These are phyloP conservation scores for Suillus plorans DNA, from an alignment of 768 basidiomycete genomes.

Conservation along the genomic window DNA sequence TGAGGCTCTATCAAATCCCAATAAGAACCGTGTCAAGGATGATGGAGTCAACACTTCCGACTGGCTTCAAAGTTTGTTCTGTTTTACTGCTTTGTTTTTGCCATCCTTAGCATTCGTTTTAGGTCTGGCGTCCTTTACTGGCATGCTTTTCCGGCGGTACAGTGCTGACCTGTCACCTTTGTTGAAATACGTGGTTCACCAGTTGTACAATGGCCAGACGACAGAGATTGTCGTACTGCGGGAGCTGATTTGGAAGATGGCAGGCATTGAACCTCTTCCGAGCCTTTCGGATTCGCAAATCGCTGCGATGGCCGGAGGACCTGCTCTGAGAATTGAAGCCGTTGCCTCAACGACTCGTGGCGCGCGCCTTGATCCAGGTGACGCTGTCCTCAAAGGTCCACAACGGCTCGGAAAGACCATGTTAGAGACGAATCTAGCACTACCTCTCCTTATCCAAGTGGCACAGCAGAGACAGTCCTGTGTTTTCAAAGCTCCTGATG, in stretches of 20 bases:
- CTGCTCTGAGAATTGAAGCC: constrained; percentile 82
- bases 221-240: constrained; percentile 91
- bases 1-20: constrained; percentile 82
- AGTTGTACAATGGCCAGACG: constrained; percentile 77
- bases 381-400: constrained; percentile 64
- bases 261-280: constrained; percentile 88
- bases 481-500: constrained; percentile 69
- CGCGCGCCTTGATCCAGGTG: constrained; percentile 65
- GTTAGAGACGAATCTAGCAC: constrained; percentile 70
- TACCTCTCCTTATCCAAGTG: constrained; percentile 88
- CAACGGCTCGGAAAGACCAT: constrained; percentile 64
- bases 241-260: constrained; percentile 94
- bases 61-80: constrained; percentile 84
- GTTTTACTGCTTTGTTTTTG: constrained; percentile 3
- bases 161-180: constrained; percentile 80
- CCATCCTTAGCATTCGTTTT: constrained; percentile 18
- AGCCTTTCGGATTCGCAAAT: constrained; percentile 89
- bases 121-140: constrained; percentile 93
- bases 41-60: constrained; percentile 90
- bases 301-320: constrained; percentile 87
- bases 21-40: constrained; percentile 80
- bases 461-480: constrained; percentile 90
- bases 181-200: constrained; percentile 89
- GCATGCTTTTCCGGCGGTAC: constrained; percentile 88
- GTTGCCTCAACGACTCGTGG: constrained; percentile 79